phyloP scores from a whole-genome alignment of 2,329 filamentous ascomycete species.

The Fusarium begoniae region DNA sequence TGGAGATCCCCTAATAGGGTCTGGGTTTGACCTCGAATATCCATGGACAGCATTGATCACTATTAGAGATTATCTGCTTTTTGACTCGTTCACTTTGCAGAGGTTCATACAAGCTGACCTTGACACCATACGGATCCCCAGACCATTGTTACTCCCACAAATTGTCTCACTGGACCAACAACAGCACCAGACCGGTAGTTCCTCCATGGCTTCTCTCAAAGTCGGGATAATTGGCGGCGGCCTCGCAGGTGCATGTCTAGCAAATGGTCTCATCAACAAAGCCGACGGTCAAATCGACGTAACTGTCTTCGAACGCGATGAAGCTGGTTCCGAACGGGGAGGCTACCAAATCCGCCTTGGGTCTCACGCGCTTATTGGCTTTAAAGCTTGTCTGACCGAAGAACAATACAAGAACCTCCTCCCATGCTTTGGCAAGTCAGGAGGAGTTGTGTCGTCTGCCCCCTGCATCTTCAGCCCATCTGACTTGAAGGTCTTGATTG shows the following conservation, averaged over 20 bases:
- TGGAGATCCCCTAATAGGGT: too few relatives aligned
- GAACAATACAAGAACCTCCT: not conserved
- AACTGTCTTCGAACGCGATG: not conserved
- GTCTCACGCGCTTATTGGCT: fast-evolving
- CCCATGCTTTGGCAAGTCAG: not conserved
- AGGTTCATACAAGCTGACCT: too few relatives aligned
- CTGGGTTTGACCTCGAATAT: too few relatives aligned
- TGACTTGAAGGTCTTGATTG: not conserved
- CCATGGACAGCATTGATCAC: too few relatives aligned
- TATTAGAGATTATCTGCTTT: too few relatives aligned
- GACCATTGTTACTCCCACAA: not conserved
- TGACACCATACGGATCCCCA: too few relatives aligned
- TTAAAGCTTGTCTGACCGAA: not conserved
- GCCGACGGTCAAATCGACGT: not conserved
- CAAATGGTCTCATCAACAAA: not conserved
- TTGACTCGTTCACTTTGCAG: too few relatives aligned
- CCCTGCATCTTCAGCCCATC: not conserved
- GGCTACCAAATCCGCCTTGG: not conserved
- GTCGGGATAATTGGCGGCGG: not conserved
- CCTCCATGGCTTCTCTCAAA: not conserved
- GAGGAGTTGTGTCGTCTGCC: not conserved
- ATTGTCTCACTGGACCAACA: too few relatives aligned
- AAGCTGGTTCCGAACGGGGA: not conserved
- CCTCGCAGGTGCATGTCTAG: not conserved
- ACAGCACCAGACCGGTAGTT: fast-evolving